These are phyloP conservation scores for Fragosphaeria purpurea DNA, from an alignment of 2,329 filamentous ascomycete species.

Conservation along the genomic window DNA sequence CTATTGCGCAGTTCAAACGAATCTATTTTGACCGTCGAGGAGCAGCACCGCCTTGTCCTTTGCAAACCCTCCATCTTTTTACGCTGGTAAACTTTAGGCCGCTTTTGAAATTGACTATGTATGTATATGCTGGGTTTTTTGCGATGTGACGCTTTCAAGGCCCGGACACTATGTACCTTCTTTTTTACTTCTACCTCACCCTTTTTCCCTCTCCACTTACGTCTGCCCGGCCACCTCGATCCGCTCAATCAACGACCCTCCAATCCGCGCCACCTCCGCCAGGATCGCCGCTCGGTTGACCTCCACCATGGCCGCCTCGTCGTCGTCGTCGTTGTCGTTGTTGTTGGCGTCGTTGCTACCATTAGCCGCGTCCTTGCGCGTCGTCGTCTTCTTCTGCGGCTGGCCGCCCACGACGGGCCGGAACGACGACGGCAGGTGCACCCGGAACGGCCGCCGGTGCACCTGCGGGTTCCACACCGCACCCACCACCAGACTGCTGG, in stretches of 20 bases:
- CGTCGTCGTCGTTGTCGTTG: slow-evolving; percentile 10
- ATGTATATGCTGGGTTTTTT: too few relatives aligned
- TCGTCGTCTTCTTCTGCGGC: not conserved
- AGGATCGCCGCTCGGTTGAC: slow-evolving; percentile 60
- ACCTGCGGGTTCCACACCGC: slow-evolving; percentile 50
- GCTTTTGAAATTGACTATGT: too few relatives aligned
- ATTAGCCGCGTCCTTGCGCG: too few relatives aligned
- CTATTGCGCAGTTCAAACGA: too few relatives aligned
- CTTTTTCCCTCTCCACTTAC: too few relatives aligned
- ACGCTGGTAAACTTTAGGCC: too few relatives aligned
- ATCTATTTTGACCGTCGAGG: too few relatives aligned
- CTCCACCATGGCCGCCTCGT: slow-evolving; percentile 36
- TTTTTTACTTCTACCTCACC: too few relatives aligned
- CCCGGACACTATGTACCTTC: too few relatives aligned
- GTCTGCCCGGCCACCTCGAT: slow-evolving; percentile 37
- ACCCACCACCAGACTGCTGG: slow-evolving; percentile 31
- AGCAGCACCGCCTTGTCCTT: too few relatives aligned
- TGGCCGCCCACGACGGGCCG: slow-evolving; percentile 32
- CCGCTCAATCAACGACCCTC: slow-evolving; percentile 55
- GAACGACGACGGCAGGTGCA: slow-evolving; percentile 60
- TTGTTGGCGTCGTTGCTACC: not conserved
- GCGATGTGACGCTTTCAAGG: too few relatives aligned
- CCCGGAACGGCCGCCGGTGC: slow-evolving; percentile 52
- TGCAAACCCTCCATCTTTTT: too few relatives aligned
- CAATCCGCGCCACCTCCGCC: slow-evolving; percentile 61